Base-by-base conservation (phyloP, 1,139 yeast species). In the Geotrichum phurueaensis region DNA sequence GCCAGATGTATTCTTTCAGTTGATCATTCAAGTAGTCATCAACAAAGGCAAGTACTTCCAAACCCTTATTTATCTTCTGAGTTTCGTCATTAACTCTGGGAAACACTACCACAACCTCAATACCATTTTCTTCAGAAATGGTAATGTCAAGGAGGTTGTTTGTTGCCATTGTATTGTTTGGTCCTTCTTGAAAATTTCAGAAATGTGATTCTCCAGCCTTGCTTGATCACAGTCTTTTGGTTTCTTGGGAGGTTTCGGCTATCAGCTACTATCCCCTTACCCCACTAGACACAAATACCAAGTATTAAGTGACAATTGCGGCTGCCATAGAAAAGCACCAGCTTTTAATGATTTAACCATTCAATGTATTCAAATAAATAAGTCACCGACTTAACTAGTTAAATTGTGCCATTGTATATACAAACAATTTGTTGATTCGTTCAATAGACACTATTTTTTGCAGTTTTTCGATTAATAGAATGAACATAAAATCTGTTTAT, bases 41-140 rank as follows among this genome's bases (percentile, higher is more conserved):
- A 49, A 48, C 25, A 25, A 23, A 43, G 5, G 23, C 51, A 20
- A 54, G 18, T 1, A 53, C 55, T 10, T 51, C 33, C 6, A 45
- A n/a, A 9, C 25, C 43, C 6, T 49, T 25, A 6, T 23, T 52
- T 5, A 51, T 53, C 15, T 27, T 48, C 9, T 18, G 23, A 25
- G 39, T 29, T 27, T 51, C 56, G 5, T 29, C 53, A 5, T 18
- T 22, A 22, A 50, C 39, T 6, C 20, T 15, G 5, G 59, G 63
- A 31, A 61, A 56, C 10, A 56, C 15, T 2, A 56, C 47, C 20
- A 56, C 57, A 15, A 45, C 57, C 47, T 60, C 62, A 18, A 60
- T 23, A 13, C 58, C 51, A 31, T 54, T 54, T 15, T 48, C 53
- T 18, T 55, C 57, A 20, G 47, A 33, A 7, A 60, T 23, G 10